Percentiles rank a stretch among this genome's conserved stretches.
Evolutionary conservation across 2,329 filamentous ascomycete species (phyloP).

Genomic region (Cladosporium colombiae): DNA sequence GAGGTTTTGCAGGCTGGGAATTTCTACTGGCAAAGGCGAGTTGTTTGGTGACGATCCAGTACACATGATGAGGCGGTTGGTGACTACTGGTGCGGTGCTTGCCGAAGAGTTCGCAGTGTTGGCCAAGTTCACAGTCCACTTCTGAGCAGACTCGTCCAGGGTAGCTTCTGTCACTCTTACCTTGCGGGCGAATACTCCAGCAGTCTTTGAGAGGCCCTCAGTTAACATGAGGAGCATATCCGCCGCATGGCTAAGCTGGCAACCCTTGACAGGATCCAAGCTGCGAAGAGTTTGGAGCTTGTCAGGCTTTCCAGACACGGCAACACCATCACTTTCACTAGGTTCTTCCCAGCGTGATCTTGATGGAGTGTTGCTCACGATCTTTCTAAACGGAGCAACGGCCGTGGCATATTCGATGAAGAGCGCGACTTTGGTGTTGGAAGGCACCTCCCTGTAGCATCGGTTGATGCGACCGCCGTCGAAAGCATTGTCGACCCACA

Average conservation of each 20-base stretch:
- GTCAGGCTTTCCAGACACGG: slow-evolving; percentile 45
- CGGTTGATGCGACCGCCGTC: slow-evolving; percentile 45
- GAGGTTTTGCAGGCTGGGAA: slow-evolving; percentile 45
- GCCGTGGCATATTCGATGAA: slow-evolving; percentile 61
- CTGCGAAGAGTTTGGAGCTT: slow-evolving; percentile 55
- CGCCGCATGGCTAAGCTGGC: slow-evolving; percentile 58
- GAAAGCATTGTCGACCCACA: slow-evolving; percentile 62
- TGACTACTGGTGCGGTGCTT: slow-evolving; percentile 38
- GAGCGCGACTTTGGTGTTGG: slow-evolving; percentile 62
- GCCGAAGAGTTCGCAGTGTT: slow-evolving; percentile 31
- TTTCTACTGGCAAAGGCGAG: slow-evolving; percentile 45
- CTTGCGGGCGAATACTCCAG: slow-evolving; percentile 43
- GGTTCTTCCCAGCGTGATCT: slow-evolving; percentile 33
- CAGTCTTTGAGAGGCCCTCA: slow-evolving; percentile 45
- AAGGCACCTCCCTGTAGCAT: slow-evolving; percentile 63
- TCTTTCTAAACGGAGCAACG: slow-evolving; percentile 53
- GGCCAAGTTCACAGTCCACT: slow-evolving; percentile 42
- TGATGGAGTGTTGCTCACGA: slow-evolving; percentile 50
- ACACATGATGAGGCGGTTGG: slow-evolving; percentile 55
- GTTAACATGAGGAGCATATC: slow-evolving; percentile 55
- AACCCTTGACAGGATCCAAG: slow-evolving; percentile 59
- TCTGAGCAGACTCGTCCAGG: slow-evolving; percentile 40
- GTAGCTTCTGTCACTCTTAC: slow-evolving; percentile 44
- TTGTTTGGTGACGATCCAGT: slow-evolving; percentile 57
- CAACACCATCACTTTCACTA: slow-evolving; percentile 30